These are phyloP conservation scores for Periconia digitata DNA, from an alignment of 2,329 filamentous ascomycete species.

Conservation along the genomic window DNA sequence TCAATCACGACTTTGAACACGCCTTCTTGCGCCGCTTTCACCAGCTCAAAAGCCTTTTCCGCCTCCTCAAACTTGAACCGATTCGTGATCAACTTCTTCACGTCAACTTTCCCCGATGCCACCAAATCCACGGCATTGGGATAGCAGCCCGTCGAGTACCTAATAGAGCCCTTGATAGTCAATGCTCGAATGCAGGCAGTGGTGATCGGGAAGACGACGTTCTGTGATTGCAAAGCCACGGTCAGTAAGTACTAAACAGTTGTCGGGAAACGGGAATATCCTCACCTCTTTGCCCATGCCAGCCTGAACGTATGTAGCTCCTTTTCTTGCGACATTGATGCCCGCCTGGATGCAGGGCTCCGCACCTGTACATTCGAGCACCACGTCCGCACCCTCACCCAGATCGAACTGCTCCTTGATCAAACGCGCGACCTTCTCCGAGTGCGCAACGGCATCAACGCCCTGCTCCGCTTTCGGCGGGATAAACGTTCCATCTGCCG, in stretches of 20 bases:
- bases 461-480: conserved; percentile 9
- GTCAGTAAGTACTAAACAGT: not conserved
- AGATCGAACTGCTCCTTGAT: conserved; percentile 16
- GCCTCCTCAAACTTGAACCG: conserved; percentile 50
- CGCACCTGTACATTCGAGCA: conserved; percentile 23
- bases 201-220: conserved; percentile 56
- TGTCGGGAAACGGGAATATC: not conserved
- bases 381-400: conserved; percentile 23
- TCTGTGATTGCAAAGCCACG: conserved; percentile 15
- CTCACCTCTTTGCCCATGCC: conserved; percentile 27
- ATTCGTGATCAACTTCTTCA: conserved; percentile 45
- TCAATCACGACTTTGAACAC: conserved; percentile 51
- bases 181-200: conserved; percentile 53
- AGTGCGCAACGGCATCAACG: conserved; percentile 8
- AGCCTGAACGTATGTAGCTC: conserved; percentile 23
- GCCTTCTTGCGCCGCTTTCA: conserved; percentile 40
- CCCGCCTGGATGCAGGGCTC: conserved; percentile 23
- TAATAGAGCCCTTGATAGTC: conserved; percentile 54
- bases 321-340: conserved; percentile 17
- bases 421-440: conserved; percentile 13
- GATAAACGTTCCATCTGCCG: conserved; percentile 14
- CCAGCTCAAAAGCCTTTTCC: conserved; percentile 52
- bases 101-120: conserved; percentile 51
- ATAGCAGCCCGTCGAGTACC: conserved; percentile 56
- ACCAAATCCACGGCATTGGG: conserved; percentile 53